phyloP scores from a whole-genome alignment of 1,139 yeast genomes.

The Pichia terricola region DNA sequence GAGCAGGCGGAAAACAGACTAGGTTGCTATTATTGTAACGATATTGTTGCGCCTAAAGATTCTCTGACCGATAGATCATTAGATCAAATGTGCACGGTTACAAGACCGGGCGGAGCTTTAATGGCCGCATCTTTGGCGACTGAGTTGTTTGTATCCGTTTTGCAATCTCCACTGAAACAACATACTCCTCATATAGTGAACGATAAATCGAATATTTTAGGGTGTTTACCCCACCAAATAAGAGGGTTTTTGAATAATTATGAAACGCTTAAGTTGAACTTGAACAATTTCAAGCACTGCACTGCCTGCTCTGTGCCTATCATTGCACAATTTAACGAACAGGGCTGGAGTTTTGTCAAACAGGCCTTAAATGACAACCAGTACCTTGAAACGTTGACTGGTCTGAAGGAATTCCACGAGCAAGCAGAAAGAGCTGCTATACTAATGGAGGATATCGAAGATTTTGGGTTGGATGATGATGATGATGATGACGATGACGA shows the following conservation, averaged over 20 bases:
- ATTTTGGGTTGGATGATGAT: conserved; percentile 15
- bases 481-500: conserved; percentile 16
- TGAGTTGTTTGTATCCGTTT: conserved; percentile 63
- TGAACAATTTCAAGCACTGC: conserved; percentile 69
- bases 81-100: conserved; percentile 98
- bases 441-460: conserved; percentile 31
- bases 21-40: conserved; percentile 95
- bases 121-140: conserved; percentile 84
- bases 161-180: conserved; percentile 55
- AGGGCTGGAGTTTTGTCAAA: conserved; percentile 77
- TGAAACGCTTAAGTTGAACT: conserved; percentile 50
- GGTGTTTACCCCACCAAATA: conserved; percentile 79
- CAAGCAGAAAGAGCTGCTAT: conserved; percentile 58
- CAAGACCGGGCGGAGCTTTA: conserved; percentile 90
- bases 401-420: conserved; percentile 61
- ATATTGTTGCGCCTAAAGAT: conserved; percentile 88
- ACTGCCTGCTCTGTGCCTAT: conserved; percentile 74
- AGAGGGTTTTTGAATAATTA: conserved; percentile 73
- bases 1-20: conserved; percentile 31
- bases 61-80: conserved; percentile 74
- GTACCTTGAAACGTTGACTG: conserved; percentile 69
- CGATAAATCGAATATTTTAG: conserved; percentile 36
- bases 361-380: conserved; percentile 55
- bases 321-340: conserved; percentile 35
- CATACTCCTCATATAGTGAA: conserved; percentile 33